A percentile compares a stretch with the other conserved stretches of the same genome.
These are phyloP conservation scores for Fonsecaea pugnacius DNA, from an alignment of 2,329 filamentous ascomycete species.

Conservation along the genomic window DNA sequence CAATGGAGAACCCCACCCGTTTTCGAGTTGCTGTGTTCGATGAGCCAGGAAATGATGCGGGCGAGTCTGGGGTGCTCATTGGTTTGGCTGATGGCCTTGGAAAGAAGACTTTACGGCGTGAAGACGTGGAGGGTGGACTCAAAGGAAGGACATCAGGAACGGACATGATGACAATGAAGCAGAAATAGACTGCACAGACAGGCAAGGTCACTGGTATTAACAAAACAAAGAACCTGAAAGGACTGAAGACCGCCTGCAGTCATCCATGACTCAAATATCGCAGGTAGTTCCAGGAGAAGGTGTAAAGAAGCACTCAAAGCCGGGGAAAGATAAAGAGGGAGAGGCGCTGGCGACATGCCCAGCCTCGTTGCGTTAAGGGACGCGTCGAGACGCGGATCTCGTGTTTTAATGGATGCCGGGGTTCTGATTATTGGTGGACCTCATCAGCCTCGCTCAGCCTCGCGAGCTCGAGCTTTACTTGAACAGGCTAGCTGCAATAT, in stretches of 20 bases:
- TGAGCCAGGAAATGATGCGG: constrained; percentile 27
- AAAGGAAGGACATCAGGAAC: constrained; percentile 36
- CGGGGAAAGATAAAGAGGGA: background rate
- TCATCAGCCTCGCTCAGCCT: background rate
- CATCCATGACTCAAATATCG: constrained; percentile 13
- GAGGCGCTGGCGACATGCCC: background rate
- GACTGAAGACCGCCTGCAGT: constrained; percentile 27
- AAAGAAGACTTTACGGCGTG: constrained; percentile 23
- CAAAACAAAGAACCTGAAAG: background rate
- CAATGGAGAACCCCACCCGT: constrained; percentile 67
- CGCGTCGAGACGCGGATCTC: constrained; percentile 16
- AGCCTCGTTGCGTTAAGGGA: constrained; percentile 11
- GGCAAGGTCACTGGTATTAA: constrained; percentile 2
- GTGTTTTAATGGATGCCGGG: constrained; percentile 2
- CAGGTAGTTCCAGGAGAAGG: background rate
- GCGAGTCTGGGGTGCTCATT: constrained; percentile 27
- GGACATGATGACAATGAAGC: constrained; percentile 30
- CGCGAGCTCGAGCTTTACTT: background rate
- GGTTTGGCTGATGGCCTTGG: constrained; percentile 4
- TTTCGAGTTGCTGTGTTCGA: constrained; percentile 45
- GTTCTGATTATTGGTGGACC: background rate
- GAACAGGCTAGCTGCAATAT: background rate
- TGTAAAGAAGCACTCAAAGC: constrained; percentile 7
- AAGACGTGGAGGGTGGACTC: constrained; percentile 36
- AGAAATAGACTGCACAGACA: background rate